Conservation (phyloP, 768 basidiomycete species). For the Hygrophorus pudorinus region DNA sequence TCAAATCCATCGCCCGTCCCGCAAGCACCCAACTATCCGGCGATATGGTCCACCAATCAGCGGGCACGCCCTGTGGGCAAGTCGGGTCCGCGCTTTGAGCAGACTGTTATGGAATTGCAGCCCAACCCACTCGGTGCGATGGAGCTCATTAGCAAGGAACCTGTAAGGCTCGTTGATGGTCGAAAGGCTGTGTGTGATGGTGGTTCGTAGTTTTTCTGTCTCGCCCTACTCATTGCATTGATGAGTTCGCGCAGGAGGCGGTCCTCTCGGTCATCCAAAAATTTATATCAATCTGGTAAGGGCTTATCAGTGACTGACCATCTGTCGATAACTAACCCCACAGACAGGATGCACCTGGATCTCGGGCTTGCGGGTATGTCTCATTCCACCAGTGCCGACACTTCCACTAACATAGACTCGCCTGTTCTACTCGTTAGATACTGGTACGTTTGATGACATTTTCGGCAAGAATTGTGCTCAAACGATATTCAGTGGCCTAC, state of each 20-base stretch:
- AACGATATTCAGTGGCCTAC: constrained; percentile 56
- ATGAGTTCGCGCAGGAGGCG: constrained; percentile 53
- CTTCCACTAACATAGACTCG: not conserved
- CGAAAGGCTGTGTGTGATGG: constrained; percentile 92
- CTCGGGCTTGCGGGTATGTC: constrained; percentile 83
- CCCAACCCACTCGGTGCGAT: constrained; percentile 87
- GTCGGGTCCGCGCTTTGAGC: constrained; percentile 82
- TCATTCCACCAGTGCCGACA: not conserved
- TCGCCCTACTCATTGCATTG: constrained; percentile 3
- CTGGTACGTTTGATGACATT: constrained; percentile 27
- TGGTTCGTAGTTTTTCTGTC: constrained; percentile 36
- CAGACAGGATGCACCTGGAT: constrained; percentile 77
- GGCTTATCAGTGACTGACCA: constrained; percentile 12
- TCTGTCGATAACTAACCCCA: constrained; percentile 4
- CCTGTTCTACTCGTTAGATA: constrained; percentile 23
- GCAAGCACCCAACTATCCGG: constrained; percentile 78
- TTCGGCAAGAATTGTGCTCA: not conserved
- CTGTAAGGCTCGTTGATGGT: constrained; percentile 69
- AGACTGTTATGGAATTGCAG: constrained; percentile 79
- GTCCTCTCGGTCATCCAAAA: constrained; percentile 93
- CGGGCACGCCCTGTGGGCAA: constrained; percentile 48
- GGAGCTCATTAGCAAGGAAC: constrained; percentile 80
- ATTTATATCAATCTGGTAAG: constrained; percentile 91
- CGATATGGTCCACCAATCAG: constrained; percentile 84
- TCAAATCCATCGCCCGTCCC: constrained; percentile 25